Evolutionary conservation across 2,329 filamentous ascomycete genomes (phyloP).

Genomic region (Hymenoscyphus fructigenus): DNA sequence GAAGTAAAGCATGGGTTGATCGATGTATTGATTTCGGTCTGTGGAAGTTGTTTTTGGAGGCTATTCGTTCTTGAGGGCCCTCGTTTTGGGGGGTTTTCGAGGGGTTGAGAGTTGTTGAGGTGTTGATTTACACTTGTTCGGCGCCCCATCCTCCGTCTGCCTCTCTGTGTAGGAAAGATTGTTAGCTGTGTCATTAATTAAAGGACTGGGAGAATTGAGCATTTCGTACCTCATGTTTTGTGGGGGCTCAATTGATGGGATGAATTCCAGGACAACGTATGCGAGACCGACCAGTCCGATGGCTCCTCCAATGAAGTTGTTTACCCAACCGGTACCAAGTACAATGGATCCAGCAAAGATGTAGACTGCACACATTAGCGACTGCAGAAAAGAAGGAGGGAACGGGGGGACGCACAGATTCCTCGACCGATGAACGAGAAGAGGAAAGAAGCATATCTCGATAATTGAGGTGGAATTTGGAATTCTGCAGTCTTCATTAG

Average conservation of each 20-base stretch:
- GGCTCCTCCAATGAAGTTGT: slow-evolving; percentile 74
- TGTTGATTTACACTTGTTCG: slow-evolving; percentile 26
- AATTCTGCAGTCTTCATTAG: slow-evolving; percentile 61
- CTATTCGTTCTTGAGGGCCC: neutral
- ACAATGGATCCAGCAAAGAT: slow-evolving; percentile 89
- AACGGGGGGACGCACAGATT: slow-evolving; percentile 66
- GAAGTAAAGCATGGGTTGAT: neutral
- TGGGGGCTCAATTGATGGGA: slow-evolving; percentile 69
- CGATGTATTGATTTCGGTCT: neutral
- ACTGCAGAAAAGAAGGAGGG: neutral
- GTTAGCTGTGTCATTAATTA: slow-evolving; percentile 1
- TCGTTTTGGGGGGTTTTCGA: neutral
- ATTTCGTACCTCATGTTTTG: slow-evolving; percentile 51
- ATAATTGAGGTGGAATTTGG: slow-evolving; percentile 88
- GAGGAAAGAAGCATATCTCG: slow-evolving; percentile 94
- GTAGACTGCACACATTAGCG: slow-evolving; percentile 66
- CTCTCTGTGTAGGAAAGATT: slow-evolving; percentile 14
- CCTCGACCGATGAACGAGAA: slow-evolving; percentile 97
- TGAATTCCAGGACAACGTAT: slow-evolving; percentile 75
- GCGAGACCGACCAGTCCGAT: slow-evolving; percentile 75
- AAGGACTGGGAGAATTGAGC: neutral
- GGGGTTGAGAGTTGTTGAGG: neutral
- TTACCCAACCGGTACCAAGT: slow-evolving; percentile 64
- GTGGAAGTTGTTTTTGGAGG: neutral
- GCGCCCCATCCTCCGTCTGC: slow-evolving; percentile 30